Percentiles rank a stretch among this genome's conserved stretches.
These are phyloP conservation scores for Benincasa hispida DNA, from an alignment of 306 rosid genomes.

Conservation along the genomic window DNA sequence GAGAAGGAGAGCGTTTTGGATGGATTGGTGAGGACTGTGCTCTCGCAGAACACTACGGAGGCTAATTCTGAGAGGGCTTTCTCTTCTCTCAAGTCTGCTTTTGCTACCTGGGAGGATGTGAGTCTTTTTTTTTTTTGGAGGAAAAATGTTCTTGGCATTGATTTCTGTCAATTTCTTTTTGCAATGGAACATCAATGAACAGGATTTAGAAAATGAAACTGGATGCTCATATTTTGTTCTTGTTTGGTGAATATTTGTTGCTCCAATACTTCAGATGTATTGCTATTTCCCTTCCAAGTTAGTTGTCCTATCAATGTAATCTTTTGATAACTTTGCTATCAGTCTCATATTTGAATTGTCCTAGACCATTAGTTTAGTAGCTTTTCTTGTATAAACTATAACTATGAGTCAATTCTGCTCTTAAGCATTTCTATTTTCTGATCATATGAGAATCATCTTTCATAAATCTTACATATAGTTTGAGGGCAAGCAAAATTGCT, in stretches of 20 bases:
- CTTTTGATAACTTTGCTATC: neutral
- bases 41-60: slow-evolving; percentile 86
- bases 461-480: neutral
- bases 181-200: neutral
- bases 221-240: neutral
- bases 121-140: neutral
- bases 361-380: too few species aligned
- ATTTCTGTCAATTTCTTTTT: neutral
- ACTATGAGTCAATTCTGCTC: neutral
- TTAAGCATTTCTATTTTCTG: neutral
- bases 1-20: slow-evolving; percentile 55
- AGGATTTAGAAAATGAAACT: neutral
- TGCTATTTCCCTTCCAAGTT: neutral
- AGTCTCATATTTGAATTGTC: too few species aligned
- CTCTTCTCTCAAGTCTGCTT: slow-evolving; percentile 59
- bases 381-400: neutral
- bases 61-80: slow-evolving; percentile 55
- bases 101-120: slow-evolving; percentile 51
- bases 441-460: neutral
- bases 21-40: slow-evolving; percentile 66
- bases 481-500: neutral
- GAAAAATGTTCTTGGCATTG: neutral
- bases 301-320: neutral
- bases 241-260: neutral
- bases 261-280: neutral